Evolutionary conservation across 2,329 filamentous ascomycete genomes (phyloP).

Genomic region (Annulohypoxylon truncatum): DNA sequence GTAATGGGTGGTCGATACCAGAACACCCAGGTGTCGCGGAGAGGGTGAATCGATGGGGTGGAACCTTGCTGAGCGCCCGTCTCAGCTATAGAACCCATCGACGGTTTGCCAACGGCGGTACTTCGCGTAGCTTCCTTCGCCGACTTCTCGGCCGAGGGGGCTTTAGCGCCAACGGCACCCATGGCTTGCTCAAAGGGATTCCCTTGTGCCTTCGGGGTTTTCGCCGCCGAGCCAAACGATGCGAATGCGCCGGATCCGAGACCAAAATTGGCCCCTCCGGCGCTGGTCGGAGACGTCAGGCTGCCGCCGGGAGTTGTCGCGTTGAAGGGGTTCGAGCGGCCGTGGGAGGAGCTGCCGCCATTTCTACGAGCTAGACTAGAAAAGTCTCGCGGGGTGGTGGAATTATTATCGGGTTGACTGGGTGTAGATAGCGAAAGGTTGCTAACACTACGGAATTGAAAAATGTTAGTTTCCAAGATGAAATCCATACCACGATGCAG

Average conservation of each 20-base stretch:
- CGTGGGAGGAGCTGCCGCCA: constrained; percentile 77
- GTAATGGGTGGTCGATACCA: constrained; percentile 98
- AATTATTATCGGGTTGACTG: constrained; percentile 58
- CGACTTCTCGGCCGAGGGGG: constrained; percentile 72
- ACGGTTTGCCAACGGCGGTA: constrained; percentile 51
- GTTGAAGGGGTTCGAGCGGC: constrained; percentile 81
- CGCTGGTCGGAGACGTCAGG: constrained; percentile 79
- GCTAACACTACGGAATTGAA: constrained; percentile 69
- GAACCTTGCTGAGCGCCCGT: constrained; percentile 54
- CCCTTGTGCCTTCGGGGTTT: constrained; percentile 87
- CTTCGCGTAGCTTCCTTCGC: constrained; percentile 59
- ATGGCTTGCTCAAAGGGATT: constrained; percentile 82
- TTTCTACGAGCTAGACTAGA: constrained; percentile 69
- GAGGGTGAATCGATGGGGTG: constrained; percentile 63
- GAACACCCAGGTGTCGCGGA: constrained; percentile 93
- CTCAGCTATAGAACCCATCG: constrained; percentile 62
- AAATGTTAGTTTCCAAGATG: constrained; percentile 14
- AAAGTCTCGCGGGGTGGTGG: constrained; percentile 59
- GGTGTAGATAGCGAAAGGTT: constrained; percentile 91
- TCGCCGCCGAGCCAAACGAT: constrained; percentile 86
- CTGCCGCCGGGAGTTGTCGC: constrained; percentile 76
- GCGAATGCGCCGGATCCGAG: constrained; percentile 96
- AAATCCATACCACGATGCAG: constrained; percentile 2
- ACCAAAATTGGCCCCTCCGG: constrained; percentile 79
- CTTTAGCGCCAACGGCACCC: constrained; percentile 61